Base-by-base conservation (phyloP, 1,284 basidiomycete species). In the Ustilago bromivora region DNA sequence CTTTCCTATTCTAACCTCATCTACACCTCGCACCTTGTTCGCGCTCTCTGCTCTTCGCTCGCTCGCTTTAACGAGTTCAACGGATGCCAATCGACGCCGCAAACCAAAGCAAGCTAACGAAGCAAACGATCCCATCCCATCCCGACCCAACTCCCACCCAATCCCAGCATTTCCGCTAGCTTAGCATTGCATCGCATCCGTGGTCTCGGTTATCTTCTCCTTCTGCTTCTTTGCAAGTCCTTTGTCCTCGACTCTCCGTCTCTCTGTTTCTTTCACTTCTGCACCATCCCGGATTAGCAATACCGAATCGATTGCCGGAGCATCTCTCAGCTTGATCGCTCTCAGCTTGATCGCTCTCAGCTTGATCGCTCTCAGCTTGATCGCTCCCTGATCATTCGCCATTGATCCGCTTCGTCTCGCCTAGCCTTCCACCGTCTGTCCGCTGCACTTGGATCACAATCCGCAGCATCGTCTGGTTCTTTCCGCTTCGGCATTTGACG, bases 391-490 rank as follows among this genome's bases (percentile, higher is more conserved):
- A 28, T n/a, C 49, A 51, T 13, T 51, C 15, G 4, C 23, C 28
- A 15, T 28, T 13, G 12, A 9, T 47, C 4, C 19, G 46, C 49
- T 31, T 51, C n/a, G 19, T 17, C 46, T 49, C n/a, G 46, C 9
- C 46, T 23, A 49, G 38, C 23, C 23, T 23, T 28, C 0, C 23
- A 28, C 2, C 23, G 23, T 28, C 23, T 28, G 23, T 28, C 40
- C 10, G 10, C 15, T 9, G n/a, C 43, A n/a, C 6, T 8, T 7
- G 43, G 7, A 7, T 5, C n/a, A 19, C 19, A 46, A 8, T 19
- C 19, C 7, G 43, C 43, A 46, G 43, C 49, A 51, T 51, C 49
- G 5, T 51, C 49, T 32, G 49, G 13, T 51, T 51, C 49, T 51
- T 51, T 51, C 28, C 28, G 49, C 49, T 51, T 51, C 28, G 49